These are phyloP conservation scores for Iris macrosiphon DNA, from an alignment of 106 monocot species.

Conservation along the genomic window DNA sequence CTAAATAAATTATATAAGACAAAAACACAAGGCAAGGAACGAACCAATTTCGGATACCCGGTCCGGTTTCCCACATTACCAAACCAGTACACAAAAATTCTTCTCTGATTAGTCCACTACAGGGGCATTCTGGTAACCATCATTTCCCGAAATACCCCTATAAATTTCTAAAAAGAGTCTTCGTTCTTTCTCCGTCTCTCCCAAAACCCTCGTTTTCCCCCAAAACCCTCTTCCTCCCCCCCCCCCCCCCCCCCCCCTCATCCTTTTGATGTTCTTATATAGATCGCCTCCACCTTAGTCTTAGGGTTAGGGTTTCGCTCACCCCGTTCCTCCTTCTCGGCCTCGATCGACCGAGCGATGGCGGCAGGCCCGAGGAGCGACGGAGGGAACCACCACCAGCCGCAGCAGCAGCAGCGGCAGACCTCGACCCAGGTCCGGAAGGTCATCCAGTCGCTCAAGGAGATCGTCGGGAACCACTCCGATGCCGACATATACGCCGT, in stretches of 20 bases:
- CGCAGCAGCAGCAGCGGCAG: not conserved
- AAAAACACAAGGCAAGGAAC: too few species aligned
- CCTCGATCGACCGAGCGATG: conserved; percentile 24
- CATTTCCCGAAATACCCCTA: not conserved
- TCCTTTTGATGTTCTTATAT: not conserved
- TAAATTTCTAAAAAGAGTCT: not conserved
- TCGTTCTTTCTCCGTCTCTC: not conserved
- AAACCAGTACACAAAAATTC: too few species aligned
- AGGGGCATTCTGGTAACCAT: not conserved
- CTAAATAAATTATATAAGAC: too few species aligned
- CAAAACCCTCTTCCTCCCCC: conserved; percentile 1
- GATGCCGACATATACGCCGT: conserved; percentile 69
- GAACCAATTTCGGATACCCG: too few species aligned
- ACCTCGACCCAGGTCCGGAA: conserved; percentile 17
- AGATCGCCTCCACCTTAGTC: not conserved
- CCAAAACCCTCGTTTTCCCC: conserved; percentile 3
- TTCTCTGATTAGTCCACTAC: too few species aligned
- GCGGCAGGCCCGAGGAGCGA: conserved; percentile 20
- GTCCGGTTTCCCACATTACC: too few species aligned
- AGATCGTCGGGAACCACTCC: conserved; percentile 76
- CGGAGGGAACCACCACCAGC: conserved; percentile 5
- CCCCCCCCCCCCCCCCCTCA: not conserved
- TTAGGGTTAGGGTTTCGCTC: conserved; percentile 3
- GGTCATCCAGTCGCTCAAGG: conserved; percentile 65
- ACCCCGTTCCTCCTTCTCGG: not conserved